A percentile compares a stretch with the other conserved stretches of the same genome.
These are phyloP conservation scores for Leishmania gerbilli DNA, from an alignment of 208 protist genomes.

Conservation along the genomic window DNA sequence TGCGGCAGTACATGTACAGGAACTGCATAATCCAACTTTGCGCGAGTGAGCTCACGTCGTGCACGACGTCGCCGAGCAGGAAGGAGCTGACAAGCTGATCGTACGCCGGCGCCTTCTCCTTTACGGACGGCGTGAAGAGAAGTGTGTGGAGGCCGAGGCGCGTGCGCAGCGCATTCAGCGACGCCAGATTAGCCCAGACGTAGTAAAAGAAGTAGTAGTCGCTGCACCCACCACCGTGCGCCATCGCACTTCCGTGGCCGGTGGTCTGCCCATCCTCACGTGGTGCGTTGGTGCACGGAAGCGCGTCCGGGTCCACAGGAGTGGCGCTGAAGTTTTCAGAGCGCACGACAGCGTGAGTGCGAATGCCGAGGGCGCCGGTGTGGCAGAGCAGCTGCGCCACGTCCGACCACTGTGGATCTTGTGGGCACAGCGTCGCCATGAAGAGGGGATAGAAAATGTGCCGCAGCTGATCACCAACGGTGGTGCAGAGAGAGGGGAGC, in stretches of 20 bases:
- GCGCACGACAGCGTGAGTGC: constrained; percentile 45
- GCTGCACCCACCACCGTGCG: constrained; percentile 84
- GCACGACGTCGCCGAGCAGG: constrained; percentile 94
- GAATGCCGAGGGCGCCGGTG: constrained; percentile 95
- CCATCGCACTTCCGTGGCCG: background rate
- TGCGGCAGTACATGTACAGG: constrained; percentile 97
- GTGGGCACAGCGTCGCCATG: constrained; percentile 95
- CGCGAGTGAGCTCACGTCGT: constrained; percentile 95
- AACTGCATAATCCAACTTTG: constrained; percentile 97
- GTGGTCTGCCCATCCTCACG: background rate
- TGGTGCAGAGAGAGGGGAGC: constrained; percentile 50
- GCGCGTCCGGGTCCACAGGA: constrained; percentile 55
- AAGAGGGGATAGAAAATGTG: constrained; percentile 99
- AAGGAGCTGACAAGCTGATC: constrained; percentile 95
- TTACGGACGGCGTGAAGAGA: constrained; percentile 94
- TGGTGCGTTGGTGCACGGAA: constrained; percentile 26
- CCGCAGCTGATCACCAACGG: constrained; percentile 79
- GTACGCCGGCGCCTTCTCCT: constrained; percentile 76
- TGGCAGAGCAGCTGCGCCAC: constrained; percentile 94
- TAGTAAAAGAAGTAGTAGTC: constrained; percentile 99
- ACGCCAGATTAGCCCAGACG: constrained; percentile 96
- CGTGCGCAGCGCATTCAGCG: constrained; percentile 95
- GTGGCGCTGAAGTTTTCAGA: constrained; percentile 50
- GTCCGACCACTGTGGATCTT: constrained; percentile 74
- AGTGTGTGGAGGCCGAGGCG: constrained; percentile 79